Conservation (phyloP, 192 early-diverging fungal species). For the Linnemannia hyalina region DNA sequence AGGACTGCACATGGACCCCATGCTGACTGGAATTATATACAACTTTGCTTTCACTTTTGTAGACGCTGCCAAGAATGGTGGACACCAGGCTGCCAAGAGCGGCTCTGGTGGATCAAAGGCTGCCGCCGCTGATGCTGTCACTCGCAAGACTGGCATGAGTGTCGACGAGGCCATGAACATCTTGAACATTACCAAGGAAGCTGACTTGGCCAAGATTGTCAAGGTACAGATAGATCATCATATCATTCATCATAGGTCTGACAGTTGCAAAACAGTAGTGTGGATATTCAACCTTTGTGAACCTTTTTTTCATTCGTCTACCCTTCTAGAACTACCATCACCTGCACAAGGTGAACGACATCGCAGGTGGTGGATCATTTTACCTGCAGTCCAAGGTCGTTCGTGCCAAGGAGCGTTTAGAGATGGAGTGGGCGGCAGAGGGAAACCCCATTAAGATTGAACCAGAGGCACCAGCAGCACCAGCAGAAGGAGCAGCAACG, state of each 20-base stretch:
- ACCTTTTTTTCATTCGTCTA: background rate
- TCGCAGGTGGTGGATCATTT: constrained; percentile 88
- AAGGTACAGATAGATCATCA: constrained; percentile 51
- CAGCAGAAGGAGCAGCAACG: constrained; percentile 10
- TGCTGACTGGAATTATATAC: background rate
- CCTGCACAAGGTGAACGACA: constrained; percentile 90
- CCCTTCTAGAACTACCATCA: constrained; percentile 81
- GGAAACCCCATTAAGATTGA: constrained; percentile 56
- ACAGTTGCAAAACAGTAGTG: too few species aligned
- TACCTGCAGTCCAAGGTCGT: constrained; percentile 96
- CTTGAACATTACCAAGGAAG: constrained; percentile 83
- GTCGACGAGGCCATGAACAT: constrained; percentile 94
- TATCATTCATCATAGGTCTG: background rate
- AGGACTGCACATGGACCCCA: background rate
- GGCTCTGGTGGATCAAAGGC: constrained; percentile 61
- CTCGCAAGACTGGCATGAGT: constrained; percentile 84
- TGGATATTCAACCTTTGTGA: background rate
- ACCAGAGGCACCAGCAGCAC: constrained; percentile 13
- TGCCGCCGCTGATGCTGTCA: constrained; percentile 76
- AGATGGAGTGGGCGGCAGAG: constrained; percentile 83
- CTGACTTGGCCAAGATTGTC: constrained; percentile 63
- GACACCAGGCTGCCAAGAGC: constrained; percentile 66
- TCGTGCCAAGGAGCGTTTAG: constrained; percentile 94
- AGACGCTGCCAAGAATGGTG: constrained; percentile 77
- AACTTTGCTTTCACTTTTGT: background rate